Base-by-base conservation (phyloP, 106 monocot species). In the Phalaenopsis equestris region DNA sequence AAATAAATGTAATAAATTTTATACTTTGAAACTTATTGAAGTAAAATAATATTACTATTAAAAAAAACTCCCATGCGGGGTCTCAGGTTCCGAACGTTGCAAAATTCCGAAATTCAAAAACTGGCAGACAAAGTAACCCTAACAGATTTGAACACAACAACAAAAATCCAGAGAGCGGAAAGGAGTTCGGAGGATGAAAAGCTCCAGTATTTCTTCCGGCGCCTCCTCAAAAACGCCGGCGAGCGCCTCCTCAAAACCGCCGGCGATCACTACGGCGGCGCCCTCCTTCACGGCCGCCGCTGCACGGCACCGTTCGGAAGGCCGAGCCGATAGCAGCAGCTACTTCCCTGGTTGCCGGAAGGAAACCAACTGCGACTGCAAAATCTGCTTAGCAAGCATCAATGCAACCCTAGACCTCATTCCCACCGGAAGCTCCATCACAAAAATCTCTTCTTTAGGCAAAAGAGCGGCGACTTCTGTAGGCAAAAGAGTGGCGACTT, bases 311-410 rank as follows among this genome's bases (percentile, higher is more conserved):
- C 72, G 80, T 30, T 49, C 79, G 52, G 84, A 76, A 30, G 43
- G 74, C 43, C 74, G 56, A 9, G 36, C 18, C 5, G 74, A 79
- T 39, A 84, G 81, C 76, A 88, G 78, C 84, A 82, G 45, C 65
- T 96, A 96, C 88, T 96, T 82, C 84, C 93, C 88, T 2, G 89
- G 86, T 12, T 96, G 96, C 87, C 90, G 88, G 37, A 96, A 90
- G 67, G 90, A 88, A 80, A 81, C 90, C 81, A 93, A 96, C 81
- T 96, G 96, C 87, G 61, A 83, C 55, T 97, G 94, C 84, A 87
- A 90, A 30, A 94, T 97, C 80, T 97, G 96, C 89, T 58, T 92
- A 2, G 94, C 90, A 0, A 97, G 96, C 92, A 90, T 97, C 84
- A 37, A 87, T 57, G 94, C 92, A 72, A 97, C 96, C 42, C 86